phyloP scores from a whole-genome alignment of 2,329 filamentous ascomycete genomes.

The Fusarium luffae region DNA sequence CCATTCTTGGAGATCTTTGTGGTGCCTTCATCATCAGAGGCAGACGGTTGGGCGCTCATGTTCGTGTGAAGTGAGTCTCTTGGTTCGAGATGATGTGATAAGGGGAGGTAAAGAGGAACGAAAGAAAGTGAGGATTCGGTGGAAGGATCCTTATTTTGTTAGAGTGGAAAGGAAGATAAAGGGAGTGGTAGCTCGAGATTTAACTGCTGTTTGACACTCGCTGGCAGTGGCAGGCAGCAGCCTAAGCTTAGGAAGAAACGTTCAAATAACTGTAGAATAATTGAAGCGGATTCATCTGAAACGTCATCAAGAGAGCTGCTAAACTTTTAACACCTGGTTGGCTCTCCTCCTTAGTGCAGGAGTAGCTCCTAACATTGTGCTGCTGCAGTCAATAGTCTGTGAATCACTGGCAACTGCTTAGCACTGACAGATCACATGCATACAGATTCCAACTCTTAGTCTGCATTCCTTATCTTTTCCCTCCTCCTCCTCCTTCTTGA shows the following conservation, averaged over 20 bases:
- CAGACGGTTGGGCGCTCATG: too few relatives aligned
- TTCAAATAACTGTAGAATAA: neutral
- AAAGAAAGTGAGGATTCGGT: neutral
- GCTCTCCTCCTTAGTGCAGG: accelerated
- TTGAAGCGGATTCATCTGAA: accelerated
- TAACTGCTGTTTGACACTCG: neutral
- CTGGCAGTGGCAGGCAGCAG: neutral
- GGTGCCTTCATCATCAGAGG: too few relatives aligned
- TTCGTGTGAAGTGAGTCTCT: too few relatives aligned
- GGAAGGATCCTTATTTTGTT: too few relatives aligned
- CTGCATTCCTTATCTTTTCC: too few relatives aligned
- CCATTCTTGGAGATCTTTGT: neutral
- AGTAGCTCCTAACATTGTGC: neutral
- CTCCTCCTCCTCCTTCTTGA: neutral
- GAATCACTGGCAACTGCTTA: too few relatives aligned
- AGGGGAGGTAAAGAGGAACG: accelerated
- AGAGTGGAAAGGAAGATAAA: neutral
- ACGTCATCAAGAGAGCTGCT: neutral
- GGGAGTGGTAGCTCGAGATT: neutral
- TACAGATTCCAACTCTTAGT: too few relatives aligned
- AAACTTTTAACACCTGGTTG: accelerated
- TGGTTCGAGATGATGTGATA: neutral
- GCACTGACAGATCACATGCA: too few relatives aligned
- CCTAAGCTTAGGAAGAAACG: too few relatives aligned
- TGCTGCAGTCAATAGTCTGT: neutral